These are phyloP conservation scores for Microbotryum silenes-acaulis DNA, from an alignment of 1,284 basidiomycete genomes.

Conservation along the genomic window DNA sequence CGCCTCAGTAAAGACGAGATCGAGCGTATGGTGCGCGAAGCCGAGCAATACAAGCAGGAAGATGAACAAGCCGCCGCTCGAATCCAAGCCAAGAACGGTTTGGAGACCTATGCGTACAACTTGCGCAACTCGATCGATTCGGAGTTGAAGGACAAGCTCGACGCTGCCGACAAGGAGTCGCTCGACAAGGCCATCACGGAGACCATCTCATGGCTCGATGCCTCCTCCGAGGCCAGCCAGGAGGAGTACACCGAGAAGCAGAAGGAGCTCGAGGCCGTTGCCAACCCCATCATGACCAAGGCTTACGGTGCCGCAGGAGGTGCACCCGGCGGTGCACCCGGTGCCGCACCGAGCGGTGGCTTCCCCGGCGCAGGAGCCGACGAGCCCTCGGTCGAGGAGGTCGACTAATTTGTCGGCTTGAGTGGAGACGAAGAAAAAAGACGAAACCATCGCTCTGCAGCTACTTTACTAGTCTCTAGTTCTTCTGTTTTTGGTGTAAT, in stretches of 20 bases:
- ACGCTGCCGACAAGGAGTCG: constrained; percentile 76
- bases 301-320: constrained; percentile 62
- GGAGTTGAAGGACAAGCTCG: constrained; percentile 59
- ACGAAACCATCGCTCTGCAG: background rate
- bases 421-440: background rate
- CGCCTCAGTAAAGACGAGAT: constrained; percentile 98
- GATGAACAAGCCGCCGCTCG: constrained; percentile 49
- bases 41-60: constrained; percentile 69
- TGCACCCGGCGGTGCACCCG: constrained; percentile 43
- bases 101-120: constrained; percentile 81
- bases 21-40: constrained; percentile 75
- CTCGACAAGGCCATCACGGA: constrained; percentile 78
- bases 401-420: constrained; percentile 46
- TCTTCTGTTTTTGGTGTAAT: too few species aligned
- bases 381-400: constrained; percentile 81
- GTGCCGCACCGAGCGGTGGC: constrained; percentile 47
- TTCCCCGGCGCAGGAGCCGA: constrained; percentile 54
- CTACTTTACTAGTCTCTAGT: too few species aligned
- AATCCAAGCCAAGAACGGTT: constrained; percentile 65
- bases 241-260: constrained; percentile 93
- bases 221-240: constrained; percentile 80
- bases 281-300: constrained; percentile 75
- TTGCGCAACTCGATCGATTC: constrained; percentile 82
- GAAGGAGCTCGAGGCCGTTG: constrained; percentile 84
- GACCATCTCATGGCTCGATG: constrained; percentile 81